Conservation (phyloP, 306 rosid species). For the Medicago arabica region DNA sequence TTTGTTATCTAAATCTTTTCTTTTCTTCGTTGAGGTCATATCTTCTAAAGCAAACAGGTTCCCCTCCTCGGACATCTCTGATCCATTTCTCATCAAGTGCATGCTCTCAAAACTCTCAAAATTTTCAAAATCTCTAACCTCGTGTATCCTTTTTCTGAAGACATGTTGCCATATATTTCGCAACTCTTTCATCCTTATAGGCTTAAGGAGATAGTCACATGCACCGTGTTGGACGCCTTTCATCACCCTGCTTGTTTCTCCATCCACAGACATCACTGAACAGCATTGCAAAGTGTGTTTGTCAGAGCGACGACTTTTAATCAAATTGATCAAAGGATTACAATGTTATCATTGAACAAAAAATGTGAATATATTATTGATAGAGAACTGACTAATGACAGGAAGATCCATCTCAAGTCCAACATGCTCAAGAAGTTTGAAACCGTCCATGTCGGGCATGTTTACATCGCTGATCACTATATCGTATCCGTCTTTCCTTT, state of each 20-base stretch:
- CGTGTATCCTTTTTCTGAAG: conserved; percentile 83
- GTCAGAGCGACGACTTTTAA: conserved; percentile 50
- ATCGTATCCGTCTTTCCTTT: conserved; percentile 87
- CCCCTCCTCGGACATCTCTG: conserved; percentile 81
- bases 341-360: conserved; percentile 39
- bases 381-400: conserved; percentile 84
- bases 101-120: conserved; percentile 73
- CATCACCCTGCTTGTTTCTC: conserved; percentile 97
- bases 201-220: conserved; percentile 96
- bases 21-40: conserved; percentile 59
- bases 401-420: conserved; percentile 99
- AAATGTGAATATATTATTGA: conserved; percentile 44
- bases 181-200: conserved; percentile 97
- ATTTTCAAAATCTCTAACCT: conserved; percentile 81
- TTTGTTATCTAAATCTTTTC: conserved; percentile 75
- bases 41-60: conserved; percentile 68
- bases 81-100: conserved; percentile 64
- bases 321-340: conserved; percentile 39
- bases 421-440: conserved; percentile 96
- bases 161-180: conserved; percentile 98
- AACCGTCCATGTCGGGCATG: conserved; percentile 99
- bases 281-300: conserved; percentile 47
- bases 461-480: conserved; percentile 96
- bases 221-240: conserved; percentile 99
- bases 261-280: conserved; percentile 99